Conservation (phyloP, 1,139 yeast species). For the Hyphopichia pseudoburtonii region DNA sequence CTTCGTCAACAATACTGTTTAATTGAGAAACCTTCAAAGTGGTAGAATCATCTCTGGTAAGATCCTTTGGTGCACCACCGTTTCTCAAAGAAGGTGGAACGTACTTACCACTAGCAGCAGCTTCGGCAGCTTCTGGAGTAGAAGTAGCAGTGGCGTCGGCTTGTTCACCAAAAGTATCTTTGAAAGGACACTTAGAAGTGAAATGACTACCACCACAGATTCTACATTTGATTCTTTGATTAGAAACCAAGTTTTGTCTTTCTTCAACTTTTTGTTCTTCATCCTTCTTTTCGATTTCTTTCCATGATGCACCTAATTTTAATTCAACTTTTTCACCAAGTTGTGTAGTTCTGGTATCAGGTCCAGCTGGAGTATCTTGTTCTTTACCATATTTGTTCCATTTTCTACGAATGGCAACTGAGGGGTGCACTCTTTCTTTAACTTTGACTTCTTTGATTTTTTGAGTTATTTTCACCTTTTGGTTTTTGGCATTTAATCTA, state of each 20-base stretch:
- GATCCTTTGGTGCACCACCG: constrained; percentile 49
- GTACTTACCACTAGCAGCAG: constrained; percentile 49
- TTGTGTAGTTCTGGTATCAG: constrained; percentile 85
- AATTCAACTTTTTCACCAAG: constrained; percentile 79
- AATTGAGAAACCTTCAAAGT: constrained; percentile 92
- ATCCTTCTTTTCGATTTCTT: constrained; percentile 57
- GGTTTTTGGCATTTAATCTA: constrained; percentile 74
- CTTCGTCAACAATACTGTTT: constrained; percentile 83
- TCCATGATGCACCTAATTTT: constrained; percentile 71
- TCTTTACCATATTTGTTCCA: constrained; percentile 88
- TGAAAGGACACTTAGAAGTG: constrained; percentile 95
- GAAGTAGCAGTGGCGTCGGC: constrained; percentile 32
- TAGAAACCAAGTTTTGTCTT: constrained; percentile 46
- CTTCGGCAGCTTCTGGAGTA: constrained; percentile 35
- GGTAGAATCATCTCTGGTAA: constrained; percentile 75
- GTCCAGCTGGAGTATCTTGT: constrained; percentile 74
- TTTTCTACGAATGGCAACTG: constrained; percentile 68
- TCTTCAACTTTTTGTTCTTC: constrained; percentile 61
- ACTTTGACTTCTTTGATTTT: constrained; percentile 74
- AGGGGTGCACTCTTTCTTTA: constrained; percentile 78
- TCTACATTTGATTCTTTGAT: constrained; percentile 71
- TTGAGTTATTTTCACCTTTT: constrained; percentile 86
- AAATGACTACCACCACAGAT: constrained; percentile 92
- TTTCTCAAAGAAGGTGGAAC: constrained; percentile 80
- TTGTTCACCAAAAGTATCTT: constrained; percentile 72